A percentile compares a stretch with the other conserved stretches of the same genome.
These are phyloP conservation scores for Neopestalotiopsis sp. DNA, from an alignment of 2,329 filamentous ascomycete genomes.

Conservation along the genomic window DNA sequence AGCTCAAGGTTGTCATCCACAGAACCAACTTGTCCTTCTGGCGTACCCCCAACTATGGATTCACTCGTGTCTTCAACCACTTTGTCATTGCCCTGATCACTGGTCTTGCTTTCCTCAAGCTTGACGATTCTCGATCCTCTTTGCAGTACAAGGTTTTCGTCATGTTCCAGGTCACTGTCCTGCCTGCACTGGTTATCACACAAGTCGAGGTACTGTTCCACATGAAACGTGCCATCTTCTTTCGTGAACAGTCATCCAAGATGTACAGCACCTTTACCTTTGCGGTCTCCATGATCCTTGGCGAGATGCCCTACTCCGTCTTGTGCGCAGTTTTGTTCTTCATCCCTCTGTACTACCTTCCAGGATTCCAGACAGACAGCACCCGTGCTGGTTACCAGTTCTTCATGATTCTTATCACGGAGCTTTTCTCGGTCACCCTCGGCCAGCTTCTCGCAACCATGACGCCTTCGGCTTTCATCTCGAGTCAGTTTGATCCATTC, in stretches of 20 bases:
- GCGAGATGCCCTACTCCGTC: slow-evolving; percentile 84
- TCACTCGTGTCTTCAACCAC: slow-evolving; percentile 87
- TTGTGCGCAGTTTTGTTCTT: slow-evolving; percentile 84
- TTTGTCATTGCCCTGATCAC: slow-evolving; percentile 78
- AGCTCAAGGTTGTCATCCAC: slow-evolving; percentile 75
- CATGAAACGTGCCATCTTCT: slow-evolving; percentile 79
- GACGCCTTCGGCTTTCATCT: slow-evolving; percentile 80
- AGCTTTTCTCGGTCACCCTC: slow-evolving; percentile 83
- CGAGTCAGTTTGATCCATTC: slow-evolving; percentile 81
- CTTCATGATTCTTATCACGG: slow-evolving; percentile 82
- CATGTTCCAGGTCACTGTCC: slow-evolving; percentile 87
- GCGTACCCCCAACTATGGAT: slow-evolving; percentile 87
- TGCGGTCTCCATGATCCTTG: slow-evolving; percentile 76
- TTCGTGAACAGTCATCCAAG: slow-evolving; percentile 84
- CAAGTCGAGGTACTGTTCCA: slow-evolving; percentile 88
- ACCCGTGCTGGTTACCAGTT: slow-evolving; percentile 84
- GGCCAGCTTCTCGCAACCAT: slow-evolving; percentile 78
- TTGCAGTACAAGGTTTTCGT: slow-evolving; percentile 88
- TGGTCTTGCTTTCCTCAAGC: slow-evolving; percentile 79
- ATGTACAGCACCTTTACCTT: slow-evolving; percentile 86
- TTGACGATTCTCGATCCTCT: slow-evolving; percentile 76
- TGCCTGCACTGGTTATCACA: slow-evolving; percentile 81
- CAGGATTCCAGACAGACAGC: slow-evolving; percentile 69
- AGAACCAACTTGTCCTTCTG: slow-evolving; percentile 82
- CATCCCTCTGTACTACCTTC: slow-evolving; percentile 84